Evolutionary conservation across 2,329 filamentous ascomycete genomes (phyloP).

Genomic region (Alternaria rosae): DNA sequence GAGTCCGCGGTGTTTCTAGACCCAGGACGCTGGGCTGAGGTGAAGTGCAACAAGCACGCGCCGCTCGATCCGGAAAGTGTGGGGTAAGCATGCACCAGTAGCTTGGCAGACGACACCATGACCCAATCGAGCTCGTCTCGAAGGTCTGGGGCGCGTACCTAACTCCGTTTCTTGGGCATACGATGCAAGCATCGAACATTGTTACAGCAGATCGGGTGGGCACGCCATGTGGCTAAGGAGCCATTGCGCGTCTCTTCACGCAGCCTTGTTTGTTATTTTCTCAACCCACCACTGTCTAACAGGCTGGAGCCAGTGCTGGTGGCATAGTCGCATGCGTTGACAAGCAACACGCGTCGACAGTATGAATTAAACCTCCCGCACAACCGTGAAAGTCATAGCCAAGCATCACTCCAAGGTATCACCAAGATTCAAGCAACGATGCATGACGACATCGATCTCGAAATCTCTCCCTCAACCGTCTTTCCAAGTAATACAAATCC

Average conservation of each 20-base stretch:
- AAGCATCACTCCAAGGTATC: neutral
- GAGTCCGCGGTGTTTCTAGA: neutral
- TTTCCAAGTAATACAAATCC: neutral
- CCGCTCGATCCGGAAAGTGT: constrained; percentile 40
- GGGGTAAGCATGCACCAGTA: constrained; percentile 29
- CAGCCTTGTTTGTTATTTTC: neutral
- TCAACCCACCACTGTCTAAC: neutral
- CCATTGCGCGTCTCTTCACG: constrained; percentile 30
- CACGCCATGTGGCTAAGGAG: constrained; percentile 4
- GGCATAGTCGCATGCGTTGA: neutral
- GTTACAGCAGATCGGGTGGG: constrained; percentile 24
- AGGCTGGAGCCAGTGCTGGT: neutral
- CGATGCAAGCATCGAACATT: constrained; percentile 31
- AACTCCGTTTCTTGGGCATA: constrained; percentile 24
- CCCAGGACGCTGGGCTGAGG: constrained; percentile 7
- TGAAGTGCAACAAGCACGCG: constrained; percentile 28
- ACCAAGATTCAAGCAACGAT: neutral
- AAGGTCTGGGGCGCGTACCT: constrained; percentile 17
- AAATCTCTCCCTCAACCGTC: neutral
- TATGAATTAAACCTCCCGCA: neutral
- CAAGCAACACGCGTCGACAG: neutral
- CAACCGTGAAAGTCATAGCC: neutral
- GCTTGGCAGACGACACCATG: constrained; percentile 44
- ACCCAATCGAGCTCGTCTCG: constrained; percentile 22
- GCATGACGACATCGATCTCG: neutral